phyloP scores from a whole-genome alignment of 805 yeast species.

The Millerago galiae region DNA sequence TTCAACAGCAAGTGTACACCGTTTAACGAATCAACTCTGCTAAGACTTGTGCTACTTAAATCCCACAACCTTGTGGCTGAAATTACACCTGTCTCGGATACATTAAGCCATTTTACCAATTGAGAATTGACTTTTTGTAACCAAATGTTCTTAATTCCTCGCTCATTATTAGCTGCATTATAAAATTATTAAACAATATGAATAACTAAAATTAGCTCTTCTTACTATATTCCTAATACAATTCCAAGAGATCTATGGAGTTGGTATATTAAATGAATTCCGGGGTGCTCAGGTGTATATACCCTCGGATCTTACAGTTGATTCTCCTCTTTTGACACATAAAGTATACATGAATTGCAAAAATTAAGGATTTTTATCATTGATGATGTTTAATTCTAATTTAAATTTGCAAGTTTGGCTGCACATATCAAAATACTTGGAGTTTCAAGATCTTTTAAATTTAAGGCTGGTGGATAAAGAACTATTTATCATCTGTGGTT shows the following conservation, averaged over 20 bases:
- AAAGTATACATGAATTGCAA: background rate
- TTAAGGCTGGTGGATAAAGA: background rate
- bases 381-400: too few species aligned
- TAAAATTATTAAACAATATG: too few species aligned
- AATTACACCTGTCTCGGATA: background rate
- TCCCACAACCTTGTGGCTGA: background rate
- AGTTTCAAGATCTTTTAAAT: background rate
- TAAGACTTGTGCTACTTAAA: too few species aligned
- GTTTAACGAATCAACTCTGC: too few species aligned
- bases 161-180: background rate
- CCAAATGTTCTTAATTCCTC: background rate
- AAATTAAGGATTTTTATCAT: too few species aligned
- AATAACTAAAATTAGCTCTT: too few species aligned
- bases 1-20: too few species aligned
- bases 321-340: background rate
- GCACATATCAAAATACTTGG: slow-evolving; percentile 4
- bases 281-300: too few species aligned
- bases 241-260: too few species aligned
- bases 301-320: background rate
- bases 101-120: background rate
- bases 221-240: too few species aligned
- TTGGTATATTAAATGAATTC: too few species aligned
- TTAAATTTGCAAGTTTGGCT: slow-evolving; percentile 6
- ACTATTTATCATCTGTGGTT: background rate
- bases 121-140: too few species aligned